A percentile compares a stretch with the other conserved stretches of the same genome.
phyloP scores from a whole-genome alignment of 73 alveolate species.

The Paramecium bursaria region DNA sequence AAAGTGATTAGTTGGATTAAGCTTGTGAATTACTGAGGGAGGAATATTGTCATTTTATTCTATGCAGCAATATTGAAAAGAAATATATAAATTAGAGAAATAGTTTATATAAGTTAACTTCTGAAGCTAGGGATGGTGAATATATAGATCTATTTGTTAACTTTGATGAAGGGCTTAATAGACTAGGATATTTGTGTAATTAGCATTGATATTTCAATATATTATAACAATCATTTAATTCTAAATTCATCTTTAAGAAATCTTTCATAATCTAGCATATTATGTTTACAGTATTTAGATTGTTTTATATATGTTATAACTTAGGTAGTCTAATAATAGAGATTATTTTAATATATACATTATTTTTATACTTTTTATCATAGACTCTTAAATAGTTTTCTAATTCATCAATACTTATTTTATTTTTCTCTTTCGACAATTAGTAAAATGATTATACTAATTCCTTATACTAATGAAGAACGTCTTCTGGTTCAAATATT shows the following conservation, averaged over 20 bases:
- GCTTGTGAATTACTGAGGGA: neutral
- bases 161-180: slow-evolving; percentile 47
- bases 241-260: no score
- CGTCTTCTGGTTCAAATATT: slow-evolving; percentile 1
- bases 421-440: slow-evolving; percentile 21
- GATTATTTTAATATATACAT: no score
- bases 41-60: slow-evolving; percentile 39
- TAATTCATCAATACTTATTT: slow-evolving; percentile 38
- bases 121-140: slow-evolving; percentile 46
- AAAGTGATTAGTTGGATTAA: neutral
- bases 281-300: no score
- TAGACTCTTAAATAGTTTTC: slow-evolving; percentile 15
- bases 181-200: neutral
- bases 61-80: slow-evolving; percentile 15
- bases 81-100: neutral
- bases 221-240: no score
- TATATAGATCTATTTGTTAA: slow-evolving; percentile 47
- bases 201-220: no score
- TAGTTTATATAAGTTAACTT: slow-evolving; percentile 1
- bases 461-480: slow-evolving; percentile 2
- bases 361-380: slow-evolving; percentile 35
- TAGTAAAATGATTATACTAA: slow-evolving; percentile 6
- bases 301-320: no score
- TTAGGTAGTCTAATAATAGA: no score
- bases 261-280: no score